Evolutionary conservation across 2,329 filamentous ascomycete species (phyloP).

Genomic region (Didymella glomerata): DNA sequence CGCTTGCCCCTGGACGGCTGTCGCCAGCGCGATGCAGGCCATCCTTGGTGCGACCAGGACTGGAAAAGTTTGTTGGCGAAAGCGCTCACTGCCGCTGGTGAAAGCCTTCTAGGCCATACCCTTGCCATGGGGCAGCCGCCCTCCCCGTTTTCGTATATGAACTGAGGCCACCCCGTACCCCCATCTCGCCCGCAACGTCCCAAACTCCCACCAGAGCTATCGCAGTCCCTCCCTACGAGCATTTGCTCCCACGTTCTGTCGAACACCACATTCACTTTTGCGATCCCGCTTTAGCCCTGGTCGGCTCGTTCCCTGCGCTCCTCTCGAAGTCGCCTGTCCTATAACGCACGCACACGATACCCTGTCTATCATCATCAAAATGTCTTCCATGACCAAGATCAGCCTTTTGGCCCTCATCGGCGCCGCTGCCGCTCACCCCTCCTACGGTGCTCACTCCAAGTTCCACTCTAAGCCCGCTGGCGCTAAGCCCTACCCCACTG

Average conservation of each 20-base stretch:
- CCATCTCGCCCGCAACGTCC: slow-evolving; percentile 35
- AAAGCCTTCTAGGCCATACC: slow-evolving; percentile 23
- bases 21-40: slow-evolving; percentile 30
- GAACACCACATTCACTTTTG: slow-evolving; percentile 49
- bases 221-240: slow-evolving; percentile 52
- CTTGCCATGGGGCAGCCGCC: slow-evolving; percentile 19
- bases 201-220: slow-evolving; percentile 44
- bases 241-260: slow-evolving; percentile 54
- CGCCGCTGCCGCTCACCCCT: slow-evolving; percentile 52
- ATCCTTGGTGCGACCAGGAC: slow-evolving; percentile 32
- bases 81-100: slow-evolving; percentile 29
- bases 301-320: slow-evolving; percentile 53
- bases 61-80: slow-evolving; percentile 40
- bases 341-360: slow-evolving; percentile 21
- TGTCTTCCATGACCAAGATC: slow-evolving; percentile 51
- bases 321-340: slow-evolving; percentile 46
- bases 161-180: slow-evolving; percentile 34
- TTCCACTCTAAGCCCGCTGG: slow-evolving; percentile 43
- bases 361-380: slow-evolving; percentile 36
- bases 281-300: slow-evolving; percentile 53
- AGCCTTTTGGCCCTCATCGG: slow-evolving; percentile 55
- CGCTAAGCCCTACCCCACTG: slow-evolving; percentile 44
- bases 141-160: slow-evolving; percentile 41
- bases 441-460: slow-evolving; percentile 41
- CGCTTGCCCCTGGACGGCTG: slow-evolving; percentile 32